phyloP scores from a whole-genome alignment of 129 eudicot species.

The Saussurea involucrata region DNA sequence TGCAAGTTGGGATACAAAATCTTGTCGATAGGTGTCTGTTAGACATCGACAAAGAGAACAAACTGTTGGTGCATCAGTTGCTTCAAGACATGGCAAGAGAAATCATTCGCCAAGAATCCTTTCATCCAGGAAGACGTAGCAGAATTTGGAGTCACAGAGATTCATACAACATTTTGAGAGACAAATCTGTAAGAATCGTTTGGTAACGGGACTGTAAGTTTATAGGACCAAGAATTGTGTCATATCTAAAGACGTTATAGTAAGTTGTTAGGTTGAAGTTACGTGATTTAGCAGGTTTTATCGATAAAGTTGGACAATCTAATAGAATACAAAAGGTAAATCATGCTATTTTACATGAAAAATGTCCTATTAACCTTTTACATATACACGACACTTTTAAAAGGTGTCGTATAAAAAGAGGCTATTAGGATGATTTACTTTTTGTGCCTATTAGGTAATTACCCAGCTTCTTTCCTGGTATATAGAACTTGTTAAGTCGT shows the following conservation, averaged over 20 bases:
- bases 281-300: not conserved
- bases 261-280: not conserved
- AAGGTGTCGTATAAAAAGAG: not conserved
- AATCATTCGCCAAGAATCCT: constrained; percentile 27
- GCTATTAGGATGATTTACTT: not conserved
- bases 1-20: constrained; percentile 17
- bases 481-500: not conserved
- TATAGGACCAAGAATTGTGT: not conserved
- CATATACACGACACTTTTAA: not conserved
- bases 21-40: constrained; percentile 4
- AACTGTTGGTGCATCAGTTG: constrained; percentile 17
- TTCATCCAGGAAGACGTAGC: constrained; percentile 1
- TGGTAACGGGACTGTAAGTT: too few relatives aligned
- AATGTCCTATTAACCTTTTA: not conserved
- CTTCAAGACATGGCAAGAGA: constrained; percentile 23
- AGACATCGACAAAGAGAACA: not conserved
- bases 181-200: constrained; percentile 14
- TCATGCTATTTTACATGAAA: not conserved
- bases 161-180: constrained; percentile 11
- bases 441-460: not conserved
- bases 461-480: not conserved
- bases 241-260: not conserved
- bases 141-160: constrained; percentile 23
- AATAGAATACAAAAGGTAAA: not conserved
- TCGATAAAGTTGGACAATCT: not conserved